A percentile compares a stretch with the other conserved stretches of the same genome.
phyloP scores from a whole-genome alignment of 2,329 filamentous ascomycete genomes.

The Scopulariopsis brevicaulis region DNA sequence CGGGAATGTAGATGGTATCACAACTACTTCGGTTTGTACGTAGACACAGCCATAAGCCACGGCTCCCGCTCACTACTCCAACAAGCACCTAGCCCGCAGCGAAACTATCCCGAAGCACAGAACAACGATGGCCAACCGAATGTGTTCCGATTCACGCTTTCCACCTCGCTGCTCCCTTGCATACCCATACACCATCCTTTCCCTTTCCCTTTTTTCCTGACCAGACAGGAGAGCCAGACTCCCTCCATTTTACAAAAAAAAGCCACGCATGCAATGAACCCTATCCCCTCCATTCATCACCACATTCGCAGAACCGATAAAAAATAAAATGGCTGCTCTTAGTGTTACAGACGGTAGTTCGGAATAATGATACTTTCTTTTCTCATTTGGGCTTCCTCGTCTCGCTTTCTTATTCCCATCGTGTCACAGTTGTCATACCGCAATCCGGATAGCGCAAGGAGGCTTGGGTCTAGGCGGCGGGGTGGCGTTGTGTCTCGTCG shows the following conservation, averaged over 20 bases:
- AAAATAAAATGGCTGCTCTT: conserved; percentile 3
- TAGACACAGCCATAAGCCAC: not conserved
- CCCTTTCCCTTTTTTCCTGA: not conserved
- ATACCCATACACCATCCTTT: not conserved
- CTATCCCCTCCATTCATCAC: conserved; percentile 2
- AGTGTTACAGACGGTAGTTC: conserved; percentile 11
- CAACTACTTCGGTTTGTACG: no score
- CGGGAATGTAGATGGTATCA: no score
- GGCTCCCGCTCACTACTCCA: not conserved
- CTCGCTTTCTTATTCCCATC: not conserved
- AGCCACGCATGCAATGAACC: conserved; percentile 3
- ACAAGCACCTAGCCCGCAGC: not conserved
- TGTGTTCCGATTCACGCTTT: not conserved
- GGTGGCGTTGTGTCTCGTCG: conserved; percentile 5
- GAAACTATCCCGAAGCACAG: not conserved
- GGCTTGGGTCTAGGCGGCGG: not conserved
- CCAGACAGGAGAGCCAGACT: not conserved
- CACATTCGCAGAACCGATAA: not conserved
- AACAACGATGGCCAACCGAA: not conserved
- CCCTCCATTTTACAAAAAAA: conserved; percentile 1
- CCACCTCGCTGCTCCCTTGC: conserved; percentile 4
- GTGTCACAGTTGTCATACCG: not conserved
- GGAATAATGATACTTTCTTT: conserved; percentile 1
- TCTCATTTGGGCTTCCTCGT: not conserved
- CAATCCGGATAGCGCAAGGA: not conserved